Conservation (phyloP, 2,329 filamentous ascomycete species). For the Penicillium glabrum region DNA sequence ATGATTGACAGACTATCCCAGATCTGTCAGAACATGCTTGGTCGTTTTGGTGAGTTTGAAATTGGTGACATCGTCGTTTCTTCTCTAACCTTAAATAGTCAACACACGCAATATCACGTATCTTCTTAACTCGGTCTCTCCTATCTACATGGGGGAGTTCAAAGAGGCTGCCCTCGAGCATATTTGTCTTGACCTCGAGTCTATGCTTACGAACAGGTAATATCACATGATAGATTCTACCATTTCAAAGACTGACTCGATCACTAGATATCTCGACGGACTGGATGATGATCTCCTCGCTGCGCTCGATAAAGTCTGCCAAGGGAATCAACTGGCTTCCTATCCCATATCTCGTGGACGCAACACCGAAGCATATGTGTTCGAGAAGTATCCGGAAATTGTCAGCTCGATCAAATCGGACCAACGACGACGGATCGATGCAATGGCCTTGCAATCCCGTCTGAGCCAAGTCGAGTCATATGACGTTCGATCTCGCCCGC, state of each 20-base stretch:
- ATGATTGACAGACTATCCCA: slow-evolving; percentile 92
- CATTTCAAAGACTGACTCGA: slow-evolving; percentile 12
- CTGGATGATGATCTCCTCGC: slow-evolving; percentile 79
- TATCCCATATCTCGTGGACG: slow-evolving; percentile 77
- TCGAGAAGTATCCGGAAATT: slow-evolving; percentile 49
- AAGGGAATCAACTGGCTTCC: slow-evolving; percentile 75
- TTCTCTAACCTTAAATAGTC: slow-evolving; percentile 32
- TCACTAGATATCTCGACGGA: slow-evolving; percentile 67
- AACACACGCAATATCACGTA: slow-evolving; percentile 81
- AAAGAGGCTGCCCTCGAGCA: slow-evolving; percentile 88
- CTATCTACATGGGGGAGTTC: slow-evolving; percentile 79
- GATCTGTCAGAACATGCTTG: slow-evolving; percentile 81
- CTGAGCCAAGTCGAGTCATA: slow-evolving; percentile 66
- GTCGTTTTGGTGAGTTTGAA: slow-evolving; percentile 59
- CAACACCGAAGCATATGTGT: slow-evolving; percentile 58
- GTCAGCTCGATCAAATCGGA: slow-evolving; percentile 38
- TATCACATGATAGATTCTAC: not conserved
- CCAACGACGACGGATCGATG: slow-evolving; percentile 67
- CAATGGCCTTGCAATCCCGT: slow-evolving; percentile 68
- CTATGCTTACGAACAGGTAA: slow-evolving; percentile 80
- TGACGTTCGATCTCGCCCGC: slow-evolving; percentile 61
- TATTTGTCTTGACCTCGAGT: slow-evolving; percentile 85
- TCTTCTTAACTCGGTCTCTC: slow-evolving; percentile 80
- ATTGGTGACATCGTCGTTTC: not conserved
- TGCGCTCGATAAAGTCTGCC: slow-evolving; percentile 78